Evolutionary conservation across 345 rosid genomes (phyloP), one percentile per base, ranked within the genome.

Genomic region (Gossypium turneri): DNA sequence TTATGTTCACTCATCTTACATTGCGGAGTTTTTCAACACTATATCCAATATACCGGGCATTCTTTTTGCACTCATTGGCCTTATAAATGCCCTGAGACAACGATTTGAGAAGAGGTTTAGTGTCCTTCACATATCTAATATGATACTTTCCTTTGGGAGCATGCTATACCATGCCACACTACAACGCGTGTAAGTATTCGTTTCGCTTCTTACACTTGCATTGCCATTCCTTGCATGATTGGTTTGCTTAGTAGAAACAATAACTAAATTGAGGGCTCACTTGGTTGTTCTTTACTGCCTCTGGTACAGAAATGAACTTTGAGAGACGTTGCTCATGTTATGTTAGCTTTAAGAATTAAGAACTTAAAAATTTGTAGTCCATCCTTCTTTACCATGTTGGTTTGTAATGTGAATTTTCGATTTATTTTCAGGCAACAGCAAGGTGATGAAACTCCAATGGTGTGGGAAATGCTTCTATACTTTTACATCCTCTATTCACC

Each of bases 371-470:
- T 10, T 3, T 72, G 13, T 38, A 19, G 13, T 11, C n/a, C 9
- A 29, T 41, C 58, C 10, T 72, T 58, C 3, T 15, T 72, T 55
- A 4, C 15, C 65, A 7, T 12, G 65, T 56, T 58, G 53, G 59
- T 45, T 70, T 47, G 2, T 20, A 22, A 60, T 73, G 38, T 60
- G 67, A 59, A 3, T 27, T 73, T 60, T 60, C 22, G 11, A 60
- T 53, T 38, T 34, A 69, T 69, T 78, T 75, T 19, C 90, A 93
- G 98, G 90, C 98, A 91, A 81, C 98, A 90, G 80, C 98, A 91
- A 78, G 90, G 97, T 78, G 99, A 95, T 84, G 98, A 95, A 80
- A 95, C 99, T 0, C 97, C 98, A 2, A 93, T 93, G 99, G 98
- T 95, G 58, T 93, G 99, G 99, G 98, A 91, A 80, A 85, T 95